These are phyloP conservation scores for Furcasterigmium sp. DNA, from an alignment of 2,329 filamentous ascomycete genomes.

Conservation along the genomic window DNA sequence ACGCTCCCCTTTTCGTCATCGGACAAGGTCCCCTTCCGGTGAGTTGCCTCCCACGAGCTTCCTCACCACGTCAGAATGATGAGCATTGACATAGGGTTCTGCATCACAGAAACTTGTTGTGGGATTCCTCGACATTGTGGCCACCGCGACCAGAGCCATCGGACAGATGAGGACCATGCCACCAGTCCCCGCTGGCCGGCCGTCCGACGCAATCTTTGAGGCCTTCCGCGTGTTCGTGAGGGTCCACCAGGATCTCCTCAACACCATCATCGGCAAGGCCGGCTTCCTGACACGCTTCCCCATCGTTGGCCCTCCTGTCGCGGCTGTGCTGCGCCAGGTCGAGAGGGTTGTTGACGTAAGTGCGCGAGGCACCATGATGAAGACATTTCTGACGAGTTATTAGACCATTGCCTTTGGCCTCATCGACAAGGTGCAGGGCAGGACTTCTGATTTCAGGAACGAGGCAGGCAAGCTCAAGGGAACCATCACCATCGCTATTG, in stretches of 20 bases:
- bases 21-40: constrained; percentile 25
- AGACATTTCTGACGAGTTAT: not conserved
- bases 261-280: constrained; percentile 27
- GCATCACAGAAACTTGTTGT: constrained; percentile 18
- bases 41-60: constrained; percentile 1
- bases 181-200: constrained; percentile 7
- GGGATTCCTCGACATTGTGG: constrained; percentile 23
- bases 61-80: not conserved
- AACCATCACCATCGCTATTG: not conserved
- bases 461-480: not conserved
- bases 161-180: constrained; percentile 12
- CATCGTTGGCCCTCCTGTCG: constrained; percentile 20
- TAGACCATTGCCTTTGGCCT: constrained; percentile 14
- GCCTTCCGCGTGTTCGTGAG: constrained; percentile 23
- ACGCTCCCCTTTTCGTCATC: constrained; percentile 16
- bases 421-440: constrained; percentile 20
- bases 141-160: constrained; percentile 12
- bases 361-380: not conserved
- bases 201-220: constrained; percentile 14
- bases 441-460: not conserved
- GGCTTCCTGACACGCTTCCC: constrained; percentile 19
- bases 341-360: constrained; percentile 20
- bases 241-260: constrained; percentile 24
- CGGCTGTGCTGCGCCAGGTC: constrained; percentile 17
- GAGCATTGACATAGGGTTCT: not conserved